These are phyloP conservation scores for Mortierella sp. DNA, from an alignment of 371 early-diverging fungal species.

Conservation along the genomic window DNA sequence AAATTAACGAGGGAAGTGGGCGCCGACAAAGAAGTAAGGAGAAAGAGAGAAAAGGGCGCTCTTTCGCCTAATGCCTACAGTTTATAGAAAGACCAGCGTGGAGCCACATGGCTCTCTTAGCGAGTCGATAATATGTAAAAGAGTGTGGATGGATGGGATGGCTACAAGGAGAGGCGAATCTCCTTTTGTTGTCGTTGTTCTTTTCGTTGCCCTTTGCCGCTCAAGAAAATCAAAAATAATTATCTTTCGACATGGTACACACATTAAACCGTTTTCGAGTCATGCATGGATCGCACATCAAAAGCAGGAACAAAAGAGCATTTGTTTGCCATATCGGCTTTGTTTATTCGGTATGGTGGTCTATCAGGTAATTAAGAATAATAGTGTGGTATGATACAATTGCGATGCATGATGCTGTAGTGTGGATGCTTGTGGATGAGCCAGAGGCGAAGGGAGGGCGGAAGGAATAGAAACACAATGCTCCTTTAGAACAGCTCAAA, in stretches of 20 bases:
- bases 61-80: not conserved
- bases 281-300: too few relatives aligned
- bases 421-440: slow-evolving; percentile 68
- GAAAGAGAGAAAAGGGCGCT: not conserved
- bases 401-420: slow-evolving; percentile 51
- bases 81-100: not conserved
- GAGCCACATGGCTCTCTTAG: not conserved
- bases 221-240: too few relatives aligned
- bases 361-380: too few relatives aligned
- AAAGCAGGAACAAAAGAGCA: too few relatives aligned
- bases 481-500: slow-evolving; percentile 60
- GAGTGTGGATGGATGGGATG: not conserved
- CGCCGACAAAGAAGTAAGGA: not conserved
- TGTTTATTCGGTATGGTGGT: too few relatives aligned
- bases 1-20: not conserved
- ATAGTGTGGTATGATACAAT: not conserved
- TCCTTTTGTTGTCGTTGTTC: too few relatives aligned
- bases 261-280: too few relatives aligned
- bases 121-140: not conserved
- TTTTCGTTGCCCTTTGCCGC: too few relatives aligned
- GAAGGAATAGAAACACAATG: slow-evolving; percentile 60
- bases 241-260: too few relatives aligned
- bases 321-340: too few relatives aligned
- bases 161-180: too few relatives aligned
- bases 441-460: slow-evolving; percentile 63